These are phyloP conservation scores for Helianthus tuberosus DNA, from an alignment of 129 eudicot species.

Conservation along the genomic window DNA sequence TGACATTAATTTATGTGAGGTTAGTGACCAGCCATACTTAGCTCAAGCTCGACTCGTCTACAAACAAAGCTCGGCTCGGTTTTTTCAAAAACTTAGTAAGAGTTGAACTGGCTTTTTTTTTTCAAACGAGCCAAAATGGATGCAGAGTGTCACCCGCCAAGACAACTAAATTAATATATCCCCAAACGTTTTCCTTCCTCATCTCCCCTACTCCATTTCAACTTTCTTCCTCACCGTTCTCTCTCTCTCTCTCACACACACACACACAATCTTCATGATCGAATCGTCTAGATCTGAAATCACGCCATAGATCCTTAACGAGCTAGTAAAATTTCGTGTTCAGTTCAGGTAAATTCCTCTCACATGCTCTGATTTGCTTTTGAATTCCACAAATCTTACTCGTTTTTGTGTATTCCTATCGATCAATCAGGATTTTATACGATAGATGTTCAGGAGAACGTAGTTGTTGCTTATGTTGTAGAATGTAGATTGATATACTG, in stretches of 20 bases:
- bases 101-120: neutral
- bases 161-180: conserved; percentile 6
- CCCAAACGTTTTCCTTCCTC: conserved; percentile 4
- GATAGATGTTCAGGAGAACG: conserved; percentile 4
- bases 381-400: conserved; percentile 4
- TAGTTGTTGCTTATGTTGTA: no score
- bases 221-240: conserved; percentile 10
- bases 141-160: conserved; percentile 29
- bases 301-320: conserved; percentile 5
- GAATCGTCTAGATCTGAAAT: conserved; percentile 11
- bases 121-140: neutral
- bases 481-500: no score
- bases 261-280: conserved; percentile 1
- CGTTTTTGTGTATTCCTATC: conserved; percentile 9
- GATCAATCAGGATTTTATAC: conserved; percentile 12
- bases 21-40: no score
- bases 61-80: no score
- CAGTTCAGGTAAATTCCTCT: conserved; percentile 35
- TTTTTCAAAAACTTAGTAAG: neutral
- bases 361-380: neutral
- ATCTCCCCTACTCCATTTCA: neutral
- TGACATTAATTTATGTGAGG: no score
- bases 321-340: conserved; percentile 1
- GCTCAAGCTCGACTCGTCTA: no score
- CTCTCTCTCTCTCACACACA: neutral